Evolutionary conservation across 2,329 filamentous ascomycete genomes (phyloP).

Genomic region (Diaporthe ilicicola): DNA sequence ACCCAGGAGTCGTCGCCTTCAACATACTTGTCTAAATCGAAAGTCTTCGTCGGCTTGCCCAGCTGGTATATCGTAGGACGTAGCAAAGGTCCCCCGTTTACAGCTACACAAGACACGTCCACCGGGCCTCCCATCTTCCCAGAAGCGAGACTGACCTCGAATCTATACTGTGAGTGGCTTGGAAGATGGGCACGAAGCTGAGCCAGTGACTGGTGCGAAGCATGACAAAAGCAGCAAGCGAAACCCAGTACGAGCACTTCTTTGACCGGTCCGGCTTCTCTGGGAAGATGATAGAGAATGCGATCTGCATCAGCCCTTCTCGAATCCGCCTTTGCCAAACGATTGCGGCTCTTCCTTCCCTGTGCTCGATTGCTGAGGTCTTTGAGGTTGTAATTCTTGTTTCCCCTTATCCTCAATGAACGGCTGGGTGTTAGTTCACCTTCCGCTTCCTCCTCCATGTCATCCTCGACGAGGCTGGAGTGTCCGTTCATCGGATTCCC

Average conservation of each 20-base stretch:
- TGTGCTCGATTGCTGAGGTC: slow-evolving; percentile 65
- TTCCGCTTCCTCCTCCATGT: slow-evolving; percentile 54
- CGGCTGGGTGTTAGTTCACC: slow-evolving; percentile 61
- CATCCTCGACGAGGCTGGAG: slow-evolving; percentile 40
- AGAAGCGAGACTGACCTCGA: slow-evolving; percentile 49
- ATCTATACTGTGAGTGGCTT: slow-evolving; percentile 55
- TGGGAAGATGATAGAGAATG: slow-evolving; percentile 56
- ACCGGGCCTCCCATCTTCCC: slow-evolving; percentile 50
- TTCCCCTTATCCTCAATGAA: slow-evolving; percentile 56
- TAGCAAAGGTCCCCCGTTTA: slow-evolving; percentile 32
- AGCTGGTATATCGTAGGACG: slow-evolving; percentile 51
- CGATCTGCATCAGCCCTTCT: slow-evolving; percentile 48
- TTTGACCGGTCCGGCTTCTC: slow-evolving; percentile 56
- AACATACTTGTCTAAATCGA: slow-evolving; percentile 54
- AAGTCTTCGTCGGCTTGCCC: slow-evolving; percentile 50
- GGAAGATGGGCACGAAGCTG: slow-evolving; percentile 60
- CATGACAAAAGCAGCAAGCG: slow-evolving; percentile 60
- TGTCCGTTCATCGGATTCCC: slow-evolving; percentile 36
- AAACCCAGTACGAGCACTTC: slow-evolving; percentile 43
- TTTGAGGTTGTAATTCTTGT: slow-evolving; percentile 67
- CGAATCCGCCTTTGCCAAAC: slow-evolving; percentile 32
- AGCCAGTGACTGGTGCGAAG: slow-evolving; percentile 55
- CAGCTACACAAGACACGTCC: slow-evolving; percentile 45
- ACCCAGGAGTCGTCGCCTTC: slow-evolving; percentile 57
- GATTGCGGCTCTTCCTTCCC: slow-evolving; percentile 58